Evolutionary conservation across 352 stramenopile species (phyloP).

Genomic region (Phytophthora sansomeana): DNA sequence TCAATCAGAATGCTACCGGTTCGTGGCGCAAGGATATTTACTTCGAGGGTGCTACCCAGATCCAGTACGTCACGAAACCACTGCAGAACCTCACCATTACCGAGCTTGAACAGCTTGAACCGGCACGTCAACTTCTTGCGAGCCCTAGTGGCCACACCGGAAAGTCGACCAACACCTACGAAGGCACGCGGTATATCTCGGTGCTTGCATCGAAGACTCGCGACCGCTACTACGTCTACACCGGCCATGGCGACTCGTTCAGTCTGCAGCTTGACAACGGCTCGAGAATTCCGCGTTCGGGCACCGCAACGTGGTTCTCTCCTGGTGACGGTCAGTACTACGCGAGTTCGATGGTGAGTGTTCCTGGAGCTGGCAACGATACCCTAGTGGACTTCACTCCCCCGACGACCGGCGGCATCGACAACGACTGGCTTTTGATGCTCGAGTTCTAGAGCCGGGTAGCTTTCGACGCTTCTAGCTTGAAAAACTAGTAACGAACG

Average conservation of each 20-base stretch:
- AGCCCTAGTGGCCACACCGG: conserved; percentile 3
- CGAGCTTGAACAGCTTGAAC: conserved; percentile 16
- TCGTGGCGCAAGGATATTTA: conserved; percentile 18
- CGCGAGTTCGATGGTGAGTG: conserved; percentile 2
- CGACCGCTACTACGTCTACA: conserved; percentile 21
- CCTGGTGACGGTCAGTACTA: conserved; percentile 14
- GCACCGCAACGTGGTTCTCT: conserved; percentile 4
- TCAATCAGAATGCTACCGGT: conserved; percentile 17
- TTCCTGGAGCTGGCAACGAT: not conserved
- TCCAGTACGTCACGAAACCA: conserved; percentile 27
- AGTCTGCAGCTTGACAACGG: not conserved
- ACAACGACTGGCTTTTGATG: conserved; percentile 17
- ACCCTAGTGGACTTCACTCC: conserved; percentile 11
- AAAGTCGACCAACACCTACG: conserved; percentile 16
- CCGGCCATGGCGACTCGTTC: conserved; percentile 8
- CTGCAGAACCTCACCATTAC: conserved; percentile 8
- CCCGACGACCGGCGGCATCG: conserved; percentile 5
- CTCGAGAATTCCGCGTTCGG: not conserved
- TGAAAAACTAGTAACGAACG: no score
- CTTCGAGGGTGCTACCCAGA: conserved; percentile 18
- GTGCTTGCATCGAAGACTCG: conserved; percentile 6
- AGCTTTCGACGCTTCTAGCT: no score
- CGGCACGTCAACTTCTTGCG: conserved; percentile 7
- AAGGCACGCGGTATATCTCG: conserved; percentile 24
- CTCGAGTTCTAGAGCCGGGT: no score